phyloP scores from a whole-genome alignment of 78 protist species.

The Mantamonas sphyraenae region DNA sequence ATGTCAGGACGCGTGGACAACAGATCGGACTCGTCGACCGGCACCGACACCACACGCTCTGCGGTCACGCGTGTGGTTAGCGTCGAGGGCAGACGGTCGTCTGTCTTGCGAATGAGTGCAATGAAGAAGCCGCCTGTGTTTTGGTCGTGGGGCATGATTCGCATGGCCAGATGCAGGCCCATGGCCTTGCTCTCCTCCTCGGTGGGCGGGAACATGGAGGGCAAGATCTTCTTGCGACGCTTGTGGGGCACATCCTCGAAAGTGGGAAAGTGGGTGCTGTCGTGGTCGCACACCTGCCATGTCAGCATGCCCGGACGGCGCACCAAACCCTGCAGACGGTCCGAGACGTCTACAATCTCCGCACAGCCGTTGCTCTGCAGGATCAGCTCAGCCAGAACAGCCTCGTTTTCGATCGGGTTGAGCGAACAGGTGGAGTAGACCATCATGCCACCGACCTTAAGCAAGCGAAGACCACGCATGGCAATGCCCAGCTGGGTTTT shows the following conservation, averaged over 20 bases:
- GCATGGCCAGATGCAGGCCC: constrained; percentile 16
- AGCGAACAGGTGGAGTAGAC: constrained; percentile 97
- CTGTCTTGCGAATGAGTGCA: constrained; percentile 75
- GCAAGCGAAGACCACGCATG: constrained; percentile 55
- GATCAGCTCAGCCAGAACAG: constrained; percentile 83
- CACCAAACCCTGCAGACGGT: constrained; percentile 42
- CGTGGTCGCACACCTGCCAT: constrained; percentile 44
- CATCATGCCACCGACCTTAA: constrained; percentile 79
- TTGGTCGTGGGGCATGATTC: constrained; percentile 88
- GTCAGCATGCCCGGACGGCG: constrained; percentile 54
- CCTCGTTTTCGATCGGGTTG: constrained; percentile 96
- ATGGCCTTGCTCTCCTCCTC: constrained; percentile 23
- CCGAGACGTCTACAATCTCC: constrained; percentile 60
- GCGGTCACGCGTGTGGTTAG: no score
- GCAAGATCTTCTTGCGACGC: neutral
- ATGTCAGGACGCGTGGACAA: no score
- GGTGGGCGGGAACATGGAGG: constrained; percentile 58
- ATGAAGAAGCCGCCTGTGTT: constrained; percentile 97
- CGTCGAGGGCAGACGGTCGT: constrained; percentile 5
- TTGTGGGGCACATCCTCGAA: constrained; percentile 14
- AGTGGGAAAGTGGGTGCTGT: neutral
- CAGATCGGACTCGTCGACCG: no score
- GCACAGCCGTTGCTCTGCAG: constrained; percentile 20
- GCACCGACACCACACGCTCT: no score
- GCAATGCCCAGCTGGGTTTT: constrained; percentile 77